phyloP scores from a whole-genome alignment of 305 asterid species.

The Rubia peregrina region DNA sequence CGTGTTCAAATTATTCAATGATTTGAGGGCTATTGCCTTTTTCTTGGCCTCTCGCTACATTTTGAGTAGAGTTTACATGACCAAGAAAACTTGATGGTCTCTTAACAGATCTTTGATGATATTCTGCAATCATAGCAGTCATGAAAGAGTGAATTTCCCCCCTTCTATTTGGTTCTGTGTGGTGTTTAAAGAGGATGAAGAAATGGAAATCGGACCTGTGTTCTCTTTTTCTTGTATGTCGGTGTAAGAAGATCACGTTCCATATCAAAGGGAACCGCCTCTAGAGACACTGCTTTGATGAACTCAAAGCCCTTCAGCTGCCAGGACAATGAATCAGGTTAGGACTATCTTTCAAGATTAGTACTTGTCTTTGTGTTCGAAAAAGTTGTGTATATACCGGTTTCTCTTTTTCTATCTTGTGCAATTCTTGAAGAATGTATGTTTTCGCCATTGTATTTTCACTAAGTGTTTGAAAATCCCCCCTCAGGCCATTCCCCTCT shows the following conservation, averaged over 20 bases:
- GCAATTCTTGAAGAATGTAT: slow-evolving; percentile 47
- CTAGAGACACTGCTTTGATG: slow-evolving; percentile 57
- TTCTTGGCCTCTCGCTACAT: no score
- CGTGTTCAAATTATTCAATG: background rate
- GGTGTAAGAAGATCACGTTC: slow-evolving; percentile 81
- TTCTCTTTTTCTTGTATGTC: slow-evolving; percentile 79
- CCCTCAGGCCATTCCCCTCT: slow-evolving; percentile 38
- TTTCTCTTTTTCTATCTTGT: slow-evolving; percentile 54
- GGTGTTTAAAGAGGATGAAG: background rate
- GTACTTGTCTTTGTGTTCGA: background rate
- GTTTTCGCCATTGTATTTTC: slow-evolving; percentile 41
- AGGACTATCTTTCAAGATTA: background rate
- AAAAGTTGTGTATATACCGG: slow-evolving; percentile 35
- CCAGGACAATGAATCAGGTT: background rate
- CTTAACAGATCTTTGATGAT: slow-evolving; percentile 43
- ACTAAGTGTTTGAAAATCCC: slow-evolving; percentile 42
- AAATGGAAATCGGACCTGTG: slow-evolving; percentile 29
- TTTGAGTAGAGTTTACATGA: background rate
- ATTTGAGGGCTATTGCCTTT: no score
- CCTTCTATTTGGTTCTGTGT: background rate
- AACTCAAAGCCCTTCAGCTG: slow-evolving; percentile 84
- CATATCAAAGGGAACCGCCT: slow-evolving; percentile 70
- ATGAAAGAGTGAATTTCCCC: background rate
- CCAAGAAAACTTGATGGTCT: background rate
- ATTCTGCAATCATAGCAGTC: slow-evolving; percentile 39